Percentiles rank a stretch among this genome's conserved stretches.
These are phyloP conservation scores for Zoysia matrella DNA, from an alignment of 202 grass and related monocot genomes.

Conservation along the genomic window DNA sequence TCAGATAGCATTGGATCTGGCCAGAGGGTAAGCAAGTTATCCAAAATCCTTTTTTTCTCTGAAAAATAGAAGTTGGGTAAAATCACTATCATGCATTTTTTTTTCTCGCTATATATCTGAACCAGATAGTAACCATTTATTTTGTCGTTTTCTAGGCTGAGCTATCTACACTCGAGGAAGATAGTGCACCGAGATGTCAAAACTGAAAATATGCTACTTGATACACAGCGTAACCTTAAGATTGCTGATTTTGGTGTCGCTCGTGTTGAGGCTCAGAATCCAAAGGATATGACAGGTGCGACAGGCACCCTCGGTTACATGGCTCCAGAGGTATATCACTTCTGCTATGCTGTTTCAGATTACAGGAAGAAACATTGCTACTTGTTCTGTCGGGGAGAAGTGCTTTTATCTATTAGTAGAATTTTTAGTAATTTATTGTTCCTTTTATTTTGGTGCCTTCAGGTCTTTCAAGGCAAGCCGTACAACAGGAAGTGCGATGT, in stretches of 20 bases:
- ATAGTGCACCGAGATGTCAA: too few species aligned
- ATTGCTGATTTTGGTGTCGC: too few species aligned
- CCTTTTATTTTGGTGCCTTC: not conserved
- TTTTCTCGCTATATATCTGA: not conserved
- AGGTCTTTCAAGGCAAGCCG: slow-evolving; percentile 86
- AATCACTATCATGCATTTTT: slow-evolving; percentile 6
- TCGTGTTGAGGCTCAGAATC: too few species aligned
- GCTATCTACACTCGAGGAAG: too few species aligned
- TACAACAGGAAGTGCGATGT: slow-evolving; percentile 94
- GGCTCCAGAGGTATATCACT: slow-evolving; percentile 77
- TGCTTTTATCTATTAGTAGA: not conserved
- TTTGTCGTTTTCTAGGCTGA: slow-evolving; percentile 50
- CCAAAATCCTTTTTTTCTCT: not conserved
- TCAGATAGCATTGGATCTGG: slow-evolving; percentile 79
- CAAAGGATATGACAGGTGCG: too few species aligned
- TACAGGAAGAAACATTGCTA: not conserved
- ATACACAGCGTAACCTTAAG: too few species aligned
- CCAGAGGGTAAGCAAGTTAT: slow-evolving; percentile 69
- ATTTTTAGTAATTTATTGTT: slow-evolving; percentile 11
- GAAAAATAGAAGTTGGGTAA: not conserved
- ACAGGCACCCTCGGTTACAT: slow-evolving; percentile 85
- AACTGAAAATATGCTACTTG: too few species aligned
- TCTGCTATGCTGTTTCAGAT: not conserved
- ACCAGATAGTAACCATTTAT: not conserved
- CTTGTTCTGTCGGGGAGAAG: not conserved